These are phyloP conservation scores for Paramecium sonneborni DNA, from an alignment of 73 alveolate genomes.

Conservation along the genomic window DNA sequence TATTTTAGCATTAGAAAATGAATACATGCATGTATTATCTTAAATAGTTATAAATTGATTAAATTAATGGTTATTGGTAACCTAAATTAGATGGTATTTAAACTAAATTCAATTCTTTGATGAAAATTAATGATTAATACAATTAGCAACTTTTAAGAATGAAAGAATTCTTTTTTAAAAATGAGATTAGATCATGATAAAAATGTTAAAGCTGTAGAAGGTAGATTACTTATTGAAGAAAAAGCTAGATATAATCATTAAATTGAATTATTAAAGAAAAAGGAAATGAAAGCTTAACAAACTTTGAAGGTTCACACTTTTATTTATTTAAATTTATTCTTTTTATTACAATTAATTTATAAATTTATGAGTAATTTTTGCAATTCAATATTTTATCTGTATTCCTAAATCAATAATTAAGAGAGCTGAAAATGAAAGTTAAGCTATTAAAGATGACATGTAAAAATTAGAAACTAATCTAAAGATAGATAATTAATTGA, in stretches of 20 bases:
- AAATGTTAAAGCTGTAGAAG: constrained; percentile 2
- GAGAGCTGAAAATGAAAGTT: background rate
- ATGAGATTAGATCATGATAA: constrained; percentile 56
- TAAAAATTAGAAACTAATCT: background rate
- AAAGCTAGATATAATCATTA: constrained; percentile 15
- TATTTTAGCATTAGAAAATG: constrained; percentile 32
- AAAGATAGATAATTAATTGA: background rate
- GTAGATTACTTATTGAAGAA: constrained; percentile 10
- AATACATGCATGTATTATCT: constrained; percentile 31
- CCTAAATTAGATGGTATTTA: constrained; percentile 28
- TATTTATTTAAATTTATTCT: no score
- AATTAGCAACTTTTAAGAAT: background rate
- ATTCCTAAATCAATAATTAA: background rate
- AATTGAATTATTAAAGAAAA: background rate
- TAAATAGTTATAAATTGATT: background rate
- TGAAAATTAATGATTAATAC: background rate
- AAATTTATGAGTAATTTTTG: no score
- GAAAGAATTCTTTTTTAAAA: constrained; percentile 37
- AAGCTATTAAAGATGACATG: background rate
- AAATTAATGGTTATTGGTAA: constrained; percentile 2
- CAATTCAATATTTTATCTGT: no score
- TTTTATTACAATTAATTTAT: no score
- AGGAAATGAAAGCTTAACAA: background rate
- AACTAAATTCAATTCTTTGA: background rate
- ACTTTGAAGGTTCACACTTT: background rate